phyloP scores from a whole-genome alignment of 345 rosid species.

The Odontarrhena argentea region DNA sequence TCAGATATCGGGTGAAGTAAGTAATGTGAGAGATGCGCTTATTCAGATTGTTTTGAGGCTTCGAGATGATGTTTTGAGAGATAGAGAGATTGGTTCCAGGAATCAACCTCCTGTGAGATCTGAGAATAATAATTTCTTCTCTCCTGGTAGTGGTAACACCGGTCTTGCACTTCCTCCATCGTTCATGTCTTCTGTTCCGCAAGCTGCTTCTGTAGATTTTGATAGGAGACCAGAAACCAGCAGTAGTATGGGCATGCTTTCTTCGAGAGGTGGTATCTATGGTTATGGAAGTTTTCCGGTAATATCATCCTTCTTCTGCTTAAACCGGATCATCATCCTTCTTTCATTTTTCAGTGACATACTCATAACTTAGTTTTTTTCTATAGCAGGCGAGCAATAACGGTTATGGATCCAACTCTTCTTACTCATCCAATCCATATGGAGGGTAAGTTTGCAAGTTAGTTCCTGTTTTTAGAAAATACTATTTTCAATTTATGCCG shows the following conservation, averaged over 20 bases:
- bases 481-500: slow-evolving; percentile 8
- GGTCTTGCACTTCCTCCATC: slow-evolving; percentile 53
- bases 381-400: slow-evolving; percentile 58
- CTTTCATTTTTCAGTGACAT: background rate
- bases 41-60: slow-evolving; percentile 87
- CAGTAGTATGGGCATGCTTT: slow-evolving; percentile 61
- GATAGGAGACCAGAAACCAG: slow-evolving; percentile 75
- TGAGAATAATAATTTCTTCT: slow-evolving; percentile 52
- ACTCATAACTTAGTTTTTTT: background rate
- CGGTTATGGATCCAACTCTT: slow-evolving; percentile 64
- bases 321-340: background rate
- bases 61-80: slow-evolving; percentile 83
- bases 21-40: slow-evolving; percentile 82
- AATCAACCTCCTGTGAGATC: slow-evolving; percentile 54
- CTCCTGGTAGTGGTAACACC: slow-evolving; percentile 54
- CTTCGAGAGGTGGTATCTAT: slow-evolving; percentile 67
- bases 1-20: slow-evolving; percentile 78
- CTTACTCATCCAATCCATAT: slow-evolving; percentile 71
- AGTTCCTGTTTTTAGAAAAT: background rate
- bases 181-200: slow-evolving; percentile 67
- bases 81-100: slow-evolving; percentile 53
- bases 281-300: slow-evolving; percentile 81
- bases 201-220: slow-evolving; percentile 65
- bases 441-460: slow-evolving; percentile 63
- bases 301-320: slow-evolving; percentile 24